A percentile compares a stretch with the other conserved stretches of the same genome.
Evolutionary conservation across 345 rosid species (phyloP).

Genomic region (Murraya paniculata): DNA sequence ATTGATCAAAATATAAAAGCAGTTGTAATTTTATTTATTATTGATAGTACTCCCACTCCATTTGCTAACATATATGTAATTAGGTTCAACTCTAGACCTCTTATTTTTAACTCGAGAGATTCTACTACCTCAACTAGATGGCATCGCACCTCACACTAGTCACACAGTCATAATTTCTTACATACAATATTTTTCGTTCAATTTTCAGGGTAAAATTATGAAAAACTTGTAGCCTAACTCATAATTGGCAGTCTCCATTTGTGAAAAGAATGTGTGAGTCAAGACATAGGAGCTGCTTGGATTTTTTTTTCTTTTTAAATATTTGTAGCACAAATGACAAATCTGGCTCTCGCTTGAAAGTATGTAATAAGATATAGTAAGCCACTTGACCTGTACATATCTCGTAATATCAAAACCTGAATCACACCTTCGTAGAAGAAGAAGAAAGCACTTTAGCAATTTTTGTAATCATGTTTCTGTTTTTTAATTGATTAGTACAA

Average conservation of each 20-base stretch:
- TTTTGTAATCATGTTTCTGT: neutral
- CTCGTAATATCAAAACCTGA: neutral
- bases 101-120: too few species aligned
- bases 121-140: too few species aligned
- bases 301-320: neutral
- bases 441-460: neutral
- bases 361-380: neutral
- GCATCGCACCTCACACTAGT: too few species aligned
- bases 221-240: neutral
- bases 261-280: neutral
- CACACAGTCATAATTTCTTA: too few species aligned
- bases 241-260: neutral
- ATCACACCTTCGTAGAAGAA: neutral
- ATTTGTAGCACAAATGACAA: neutral
- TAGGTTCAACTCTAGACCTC: too few species aligned
- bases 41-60: too few species aligned
- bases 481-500: neutral
- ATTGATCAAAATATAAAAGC: too few species aligned
- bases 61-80: too few species aligned
- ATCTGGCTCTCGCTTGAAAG: too few species aligned
- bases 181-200: too few species aligned
- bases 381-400: neutral
- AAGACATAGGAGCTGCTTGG: neutral
- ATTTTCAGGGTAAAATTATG: too few species aligned
- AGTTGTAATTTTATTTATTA: too few species aligned